Conservation (phyloP, 73 alveolate species). For the Paramecium caudatum region DNA sequence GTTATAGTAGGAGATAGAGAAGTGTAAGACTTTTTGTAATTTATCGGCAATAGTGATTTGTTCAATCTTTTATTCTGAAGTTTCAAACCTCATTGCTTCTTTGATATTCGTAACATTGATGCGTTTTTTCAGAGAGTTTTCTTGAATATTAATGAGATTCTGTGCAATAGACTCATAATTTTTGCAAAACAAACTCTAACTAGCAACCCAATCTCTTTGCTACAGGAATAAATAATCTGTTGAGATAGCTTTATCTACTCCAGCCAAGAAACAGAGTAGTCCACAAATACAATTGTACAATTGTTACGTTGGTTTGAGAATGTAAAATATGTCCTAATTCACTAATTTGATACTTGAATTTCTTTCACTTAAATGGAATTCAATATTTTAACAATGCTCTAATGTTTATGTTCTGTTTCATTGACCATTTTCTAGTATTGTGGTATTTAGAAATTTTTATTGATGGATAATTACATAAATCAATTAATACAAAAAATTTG, state of each 20-base stretch:
- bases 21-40: neutral
- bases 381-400: neutral
- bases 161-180: neutral
- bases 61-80: neutral
- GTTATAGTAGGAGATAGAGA: neutral
- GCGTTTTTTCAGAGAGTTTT: neutral
- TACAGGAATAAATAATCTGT: conserved; percentile 22
- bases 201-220: conserved; percentile 29
- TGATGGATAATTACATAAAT: too few species aligned
- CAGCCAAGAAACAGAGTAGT: conserved; percentile 29
- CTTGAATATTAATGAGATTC: neutral
- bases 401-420: conserved; percentile 11
- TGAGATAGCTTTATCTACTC: conserved; percentile 40
- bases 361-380: neutral
- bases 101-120: conserved; percentile 1
- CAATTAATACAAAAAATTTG: too few species aligned
- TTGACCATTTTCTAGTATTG: neutral
- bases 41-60: neutral
- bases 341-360: neutral
- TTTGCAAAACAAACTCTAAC: conserved; percentile 12
- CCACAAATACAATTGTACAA: conserved; percentile 58
- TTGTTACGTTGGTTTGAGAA: conserved; percentile 27
- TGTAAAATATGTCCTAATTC: conserved; percentile 11
- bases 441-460: too few species aligned
- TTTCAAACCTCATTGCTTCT: neutral